These are phyloP conservation scores for Berberis thunbergii DNA, from an alignment of 164 flowering plant genomes.

Conservation along the genomic window DNA sequence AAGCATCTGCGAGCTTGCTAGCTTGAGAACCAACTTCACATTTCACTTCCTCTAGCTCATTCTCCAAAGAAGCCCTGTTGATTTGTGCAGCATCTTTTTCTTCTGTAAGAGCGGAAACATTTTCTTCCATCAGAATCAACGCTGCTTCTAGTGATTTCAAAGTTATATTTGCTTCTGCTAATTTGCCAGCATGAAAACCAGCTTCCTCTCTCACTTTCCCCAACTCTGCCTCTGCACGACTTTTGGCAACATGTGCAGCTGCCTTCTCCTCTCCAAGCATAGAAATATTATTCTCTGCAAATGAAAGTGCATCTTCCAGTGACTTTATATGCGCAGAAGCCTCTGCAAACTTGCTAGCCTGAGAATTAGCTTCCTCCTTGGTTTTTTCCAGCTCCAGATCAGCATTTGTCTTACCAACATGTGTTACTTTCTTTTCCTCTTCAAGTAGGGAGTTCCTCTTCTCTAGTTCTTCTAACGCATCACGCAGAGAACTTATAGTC, in stretches of 20 bases:
- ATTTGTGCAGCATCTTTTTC: constrained; percentile 29
- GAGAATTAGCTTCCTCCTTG: constrained; percentile 31
- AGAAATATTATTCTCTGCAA: constrained; percentile 23
- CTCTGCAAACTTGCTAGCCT: constrained; percentile 36
- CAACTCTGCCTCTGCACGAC: constrained; percentile 42
- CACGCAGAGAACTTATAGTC: constrained; percentile 43
- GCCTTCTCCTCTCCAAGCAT: constrained; percentile 36
- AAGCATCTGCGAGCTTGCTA: constrained; percentile 34
- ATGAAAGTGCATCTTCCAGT: constrained; percentile 45
- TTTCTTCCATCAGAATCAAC: constrained; percentile 28
- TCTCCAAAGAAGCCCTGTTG: constrained; percentile 34
- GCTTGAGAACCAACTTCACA: constrained; percentile 35
- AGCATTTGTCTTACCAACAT: constrained; percentile 26
- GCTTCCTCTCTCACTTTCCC: constrained; percentile 46
- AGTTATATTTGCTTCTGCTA: constrained; percentile 36
- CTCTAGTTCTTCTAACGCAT: constrained; percentile 38
- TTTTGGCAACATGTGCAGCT: constrained; percentile 22
- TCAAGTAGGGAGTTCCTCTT: constrained; percentile 28
- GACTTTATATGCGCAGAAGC: constrained; percentile 38
- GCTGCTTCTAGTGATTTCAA: constrained; percentile 50
- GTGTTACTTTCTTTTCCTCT: constrained; percentile 50
- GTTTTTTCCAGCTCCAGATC: constrained; percentile 48
- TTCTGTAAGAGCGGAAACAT: constrained; percentile 27
- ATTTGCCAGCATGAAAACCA: constrained; percentile 25
- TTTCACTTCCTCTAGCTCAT: constrained; percentile 48